Base-by-base conservation (phyloP, 2,329 filamentous ascomycete species). In the Talaromyces sp. region DNA sequence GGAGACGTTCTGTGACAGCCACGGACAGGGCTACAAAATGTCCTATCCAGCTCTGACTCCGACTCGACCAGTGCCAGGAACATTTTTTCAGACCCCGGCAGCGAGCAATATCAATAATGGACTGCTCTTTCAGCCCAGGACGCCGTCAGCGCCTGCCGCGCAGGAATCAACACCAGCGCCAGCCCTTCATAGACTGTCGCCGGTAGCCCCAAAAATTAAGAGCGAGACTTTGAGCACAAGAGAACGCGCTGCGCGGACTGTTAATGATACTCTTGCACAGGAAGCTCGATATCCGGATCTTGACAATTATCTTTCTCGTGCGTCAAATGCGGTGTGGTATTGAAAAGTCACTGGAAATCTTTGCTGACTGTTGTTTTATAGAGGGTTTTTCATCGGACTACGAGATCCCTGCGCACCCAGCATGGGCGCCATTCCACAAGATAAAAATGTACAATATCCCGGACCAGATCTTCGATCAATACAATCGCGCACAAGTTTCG, bases 331-430 rank as follows among this genome's bases (percentile, higher is more conserved):
- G 56, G 2, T 11, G 17, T 19, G 45, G 19, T 64, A 56, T 60
- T 60, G 35, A 10, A 37, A 37, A 37, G 35, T 3, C 13, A 6
- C 50, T 11, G 63, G 62, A 45, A 33, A 59, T 59, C 15, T 59
- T 45, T 67, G 68, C 74, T 78, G 70, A 81, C 71, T 68, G 69
- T 62, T 15, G 50, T 65, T 65, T 68, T 63, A 64, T 71, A 96
- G 92, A 93, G 81, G 93, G 95, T 69, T 89, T 90, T 69, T 97
- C 93, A 5, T 94, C 91, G 72, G 93, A 97, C 69, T 98, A 98
- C 80, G 92, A 97, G 71, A 81, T 96, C 58, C 86, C 90, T 49
- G 81, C 77, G 43, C 82, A 82, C 64, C 79, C 84, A 70, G 85
- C 93, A 67, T 95, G 93, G 90, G 88, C 90, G 49, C 95, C 95